These are phyloP conservation scores for Fagus sylvatica DNA, from an alignment of 306 rosid genomes.

Conservation along the genomic window DNA sequence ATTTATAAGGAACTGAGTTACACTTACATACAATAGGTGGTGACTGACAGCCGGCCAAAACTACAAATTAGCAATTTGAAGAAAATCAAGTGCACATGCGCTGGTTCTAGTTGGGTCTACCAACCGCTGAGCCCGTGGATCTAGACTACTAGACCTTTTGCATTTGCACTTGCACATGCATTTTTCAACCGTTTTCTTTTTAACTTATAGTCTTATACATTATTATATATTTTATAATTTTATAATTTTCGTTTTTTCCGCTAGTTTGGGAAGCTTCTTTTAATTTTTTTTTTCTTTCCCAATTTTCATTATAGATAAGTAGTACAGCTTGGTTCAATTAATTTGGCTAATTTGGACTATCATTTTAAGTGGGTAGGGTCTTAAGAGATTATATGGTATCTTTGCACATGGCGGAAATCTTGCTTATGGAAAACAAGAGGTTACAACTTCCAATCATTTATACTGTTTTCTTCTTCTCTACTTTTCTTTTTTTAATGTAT, in stretches of 20 bases:
- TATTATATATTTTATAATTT: not conserved
- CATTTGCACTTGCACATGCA: slow-evolving; percentile 35
- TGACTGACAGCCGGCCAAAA: slow-evolving; percentile 14
- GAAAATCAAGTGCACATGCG: slow-evolving; percentile 68
- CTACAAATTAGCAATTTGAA: slow-evolving; percentile 28
- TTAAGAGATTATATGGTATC: not conserved
- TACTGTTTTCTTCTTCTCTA: not conserved
- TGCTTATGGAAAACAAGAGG: not conserved
- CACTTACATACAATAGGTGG: slow-evolving; percentile 4
- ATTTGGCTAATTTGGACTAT: not conserved
- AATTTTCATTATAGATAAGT: not conserved
- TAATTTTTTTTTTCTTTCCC: not conserved
- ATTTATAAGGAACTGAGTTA: slow-evolving; percentile 45
- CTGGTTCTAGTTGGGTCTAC: slow-evolving; percentile 54
- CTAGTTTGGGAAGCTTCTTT: not conserved
- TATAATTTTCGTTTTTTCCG: slow-evolving; percentile 15
- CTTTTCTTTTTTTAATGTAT: not conserved
- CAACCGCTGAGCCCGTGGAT: slow-evolving; percentile 51
- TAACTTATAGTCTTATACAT: slow-evolving; percentile 11
- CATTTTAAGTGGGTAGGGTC: not conserved
- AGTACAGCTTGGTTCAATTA: not conserved
- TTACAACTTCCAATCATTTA: not conserved
- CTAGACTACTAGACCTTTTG: not conserved
- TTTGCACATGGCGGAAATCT: slow-evolving; percentile 1
- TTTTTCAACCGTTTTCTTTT: slow-evolving; percentile 22